phyloP scores from a whole-genome alignment of 306 rosid species.

The Rubus idaeus region DNA sequence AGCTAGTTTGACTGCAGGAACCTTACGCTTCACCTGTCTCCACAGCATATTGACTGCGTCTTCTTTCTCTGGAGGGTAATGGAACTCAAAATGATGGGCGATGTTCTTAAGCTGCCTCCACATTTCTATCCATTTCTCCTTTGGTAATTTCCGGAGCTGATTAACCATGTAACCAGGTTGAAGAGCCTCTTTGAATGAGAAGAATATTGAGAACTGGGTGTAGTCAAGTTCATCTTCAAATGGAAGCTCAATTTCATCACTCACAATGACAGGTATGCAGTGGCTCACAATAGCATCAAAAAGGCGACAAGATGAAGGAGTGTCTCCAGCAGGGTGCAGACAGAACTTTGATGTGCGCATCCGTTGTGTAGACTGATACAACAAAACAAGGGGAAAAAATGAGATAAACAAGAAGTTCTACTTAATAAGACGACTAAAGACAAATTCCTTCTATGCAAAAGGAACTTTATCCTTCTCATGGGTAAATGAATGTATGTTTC shows the following conservation, averaged over 20 bases:
- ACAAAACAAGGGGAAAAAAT: constrained; percentile 21
- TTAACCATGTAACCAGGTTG: constrained; percentile 75
- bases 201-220: constrained; percentile 69
- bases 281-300: constrained; percentile 98
- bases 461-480: constrained; percentile 7
- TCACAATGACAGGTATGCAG: constrained; percentile 91
- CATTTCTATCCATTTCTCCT: constrained; percentile 86
- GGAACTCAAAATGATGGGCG: constrained; percentile 83
- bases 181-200: constrained; percentile 86
- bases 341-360: constrained; percentile 95
- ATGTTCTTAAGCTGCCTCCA: constrained; percentile 71
- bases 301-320: constrained; percentile 96
- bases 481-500: constrained; percentile 2
- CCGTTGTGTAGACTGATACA: constrained; percentile 73
- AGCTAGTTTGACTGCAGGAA: constrained; percentile 68
- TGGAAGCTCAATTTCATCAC: constrained; percentile 97
- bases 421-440: neutral
- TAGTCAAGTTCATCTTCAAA: constrained; percentile 95
- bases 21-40: constrained; percentile 92
- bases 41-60: constrained; percentile 93
- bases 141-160: constrained; percentile 68
- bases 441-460: constrained; percentile 6
- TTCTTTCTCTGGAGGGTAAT: constrained; percentile 73
- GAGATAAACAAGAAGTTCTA: neutral
- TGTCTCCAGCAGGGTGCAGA: constrained; percentile 95